Evolutionary conservation across 2,329 filamentous ascomycete species (phyloP), one percentile per base, ranked within the genome.

Genomic region (Cladosporium sp.): DNA sequence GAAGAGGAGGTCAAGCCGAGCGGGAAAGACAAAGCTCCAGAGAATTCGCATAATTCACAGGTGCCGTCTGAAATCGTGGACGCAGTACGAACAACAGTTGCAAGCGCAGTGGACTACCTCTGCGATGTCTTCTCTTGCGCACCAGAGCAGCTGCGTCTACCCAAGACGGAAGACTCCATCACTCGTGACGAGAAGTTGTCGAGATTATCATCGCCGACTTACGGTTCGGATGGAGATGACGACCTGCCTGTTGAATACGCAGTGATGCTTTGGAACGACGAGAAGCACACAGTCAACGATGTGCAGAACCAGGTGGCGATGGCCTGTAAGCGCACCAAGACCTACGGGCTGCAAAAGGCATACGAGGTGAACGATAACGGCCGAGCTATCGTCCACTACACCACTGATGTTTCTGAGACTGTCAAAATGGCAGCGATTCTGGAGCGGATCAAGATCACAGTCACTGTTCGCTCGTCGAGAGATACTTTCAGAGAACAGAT

Each of bases 61-160:
- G 69, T 96, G 42, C 88, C 93, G 0, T 76, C 82, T 27, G 88
- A 95, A 36, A 77, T 97, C 46, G 73, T 86, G 27, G 75, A 83
- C 51, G 86, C 83, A 60, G 89, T 97, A 54, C 81, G 84, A 49
- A 88, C 88, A 78, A 97, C 93, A 0, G 84, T 98, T 55, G 82
- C 87, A 2, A 80, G 88, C 52, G 85, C 84, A 9, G 79, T 97
- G 55, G 93, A 98, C 72, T 98, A 95, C 66, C 84, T 98, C 55
- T 96, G 92, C 72, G 93, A 98, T 72, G 90, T 98, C 54, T 90
- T 97, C 56, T 97, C 93, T 2, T 98, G 94, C 70, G 94, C 92
- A 1, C 94, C 94, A 0, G 94, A 98, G 70, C 92, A 98, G 69
- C 77, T 98, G 42, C 83, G 93, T 35, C 76, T 95, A 53, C 76